These are phyloP conservation scores for Stenogyne calaminthoides DNA, from an alignment of 305 asterid species.

Conservation along the genomic window DNA sequence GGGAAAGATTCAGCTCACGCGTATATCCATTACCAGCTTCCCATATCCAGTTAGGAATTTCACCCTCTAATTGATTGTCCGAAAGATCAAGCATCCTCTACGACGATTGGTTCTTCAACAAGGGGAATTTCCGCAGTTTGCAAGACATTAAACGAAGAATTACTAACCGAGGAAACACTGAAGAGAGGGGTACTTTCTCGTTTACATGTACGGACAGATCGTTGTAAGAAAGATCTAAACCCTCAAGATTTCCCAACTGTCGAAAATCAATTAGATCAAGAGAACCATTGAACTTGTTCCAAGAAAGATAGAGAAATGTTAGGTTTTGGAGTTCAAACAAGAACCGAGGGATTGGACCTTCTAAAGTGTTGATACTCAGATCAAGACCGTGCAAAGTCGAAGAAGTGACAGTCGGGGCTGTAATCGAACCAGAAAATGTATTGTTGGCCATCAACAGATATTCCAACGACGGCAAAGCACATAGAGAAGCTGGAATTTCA, in stretches of 20 bases:
- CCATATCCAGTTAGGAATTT: constrained; percentile 66
- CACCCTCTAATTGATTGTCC: constrained; percentile 44
- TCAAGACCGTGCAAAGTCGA: constrained; percentile 36
- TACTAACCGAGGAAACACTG: constrained; percentile 37
- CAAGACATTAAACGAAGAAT: constrained; percentile 37
- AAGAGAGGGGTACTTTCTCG: constrained; percentile 21
- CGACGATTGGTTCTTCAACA: constrained; percentile 32
- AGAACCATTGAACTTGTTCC: background rate
- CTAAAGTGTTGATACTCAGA: constrained; percentile 42
- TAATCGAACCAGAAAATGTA: constrained; percentile 32
- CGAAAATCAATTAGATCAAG: constrained; percentile 37
- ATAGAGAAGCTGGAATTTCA: constrained; percentile 46
- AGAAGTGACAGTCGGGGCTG: background rate
- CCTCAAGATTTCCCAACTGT: constrained; percentile 33
- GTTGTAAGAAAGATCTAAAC: constrained; percentile 59
- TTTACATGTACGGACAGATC: constrained; percentile 28
- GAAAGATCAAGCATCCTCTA: constrained; percentile 45
- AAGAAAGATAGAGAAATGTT: constrained; percentile 12
- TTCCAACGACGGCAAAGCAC: constrained; percentile 38
- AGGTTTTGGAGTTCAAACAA: constrained; percentile 45
- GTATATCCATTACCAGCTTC: constrained; percentile 36
- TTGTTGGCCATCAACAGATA: constrained; percentile 33
- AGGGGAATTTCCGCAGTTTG: constrained; percentile 38
- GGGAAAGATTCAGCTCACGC: constrained; percentile 43
- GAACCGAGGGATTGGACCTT: constrained; percentile 52